These are phyloP conservation scores for Chlamydomonas incerta DNA, from an alignment of 139 green algal species.

Conservation along the genomic window DNA sequence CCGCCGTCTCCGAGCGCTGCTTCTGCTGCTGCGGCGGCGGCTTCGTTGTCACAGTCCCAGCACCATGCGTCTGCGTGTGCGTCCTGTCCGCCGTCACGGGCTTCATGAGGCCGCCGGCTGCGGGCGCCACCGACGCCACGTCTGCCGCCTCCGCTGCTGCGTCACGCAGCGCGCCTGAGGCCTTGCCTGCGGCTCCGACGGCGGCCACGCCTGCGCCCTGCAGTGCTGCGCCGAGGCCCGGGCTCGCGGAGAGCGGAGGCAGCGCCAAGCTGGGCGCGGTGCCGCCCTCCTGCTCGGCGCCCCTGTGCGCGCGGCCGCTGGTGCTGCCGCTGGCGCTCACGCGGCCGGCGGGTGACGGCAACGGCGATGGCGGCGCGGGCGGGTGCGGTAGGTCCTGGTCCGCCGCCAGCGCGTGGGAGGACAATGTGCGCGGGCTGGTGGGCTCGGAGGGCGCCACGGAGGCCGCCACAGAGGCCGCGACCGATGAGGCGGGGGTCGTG, in stretches of 20 bases:
- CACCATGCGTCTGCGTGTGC: neutral
- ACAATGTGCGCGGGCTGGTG: neutral
- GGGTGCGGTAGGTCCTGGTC: neutral
- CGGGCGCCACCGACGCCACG: neutral
- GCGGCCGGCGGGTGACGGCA: too few relatives aligned
- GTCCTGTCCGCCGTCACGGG: neutral
- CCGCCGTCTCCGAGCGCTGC: neutral
- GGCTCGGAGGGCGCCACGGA: neutral
- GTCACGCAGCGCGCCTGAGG: neutral
- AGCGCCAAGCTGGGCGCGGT: neutral
- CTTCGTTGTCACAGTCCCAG: neutral
- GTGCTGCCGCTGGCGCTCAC: neutral
- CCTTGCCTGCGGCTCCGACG: neutral
- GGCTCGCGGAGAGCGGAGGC: too few relatives aligned
- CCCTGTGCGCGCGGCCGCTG: too few relatives aligned
- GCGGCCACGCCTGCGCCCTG: too few relatives aligned
- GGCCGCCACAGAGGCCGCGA: constrained; percentile 1
- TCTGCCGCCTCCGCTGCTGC: neutral
- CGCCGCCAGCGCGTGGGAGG: constrained; percentile 1
- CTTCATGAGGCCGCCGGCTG: too few relatives aligned
- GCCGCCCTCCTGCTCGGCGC: neutral
- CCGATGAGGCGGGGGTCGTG: constrained; percentile 5
- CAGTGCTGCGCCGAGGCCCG: too few relatives aligned
- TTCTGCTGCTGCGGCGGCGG: neutral
- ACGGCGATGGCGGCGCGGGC: too few relatives aligned